phyloP scores from a whole-genome alignment of 768 basidiomycete genomes.

The Agrocybe chaxingu region DNA sequence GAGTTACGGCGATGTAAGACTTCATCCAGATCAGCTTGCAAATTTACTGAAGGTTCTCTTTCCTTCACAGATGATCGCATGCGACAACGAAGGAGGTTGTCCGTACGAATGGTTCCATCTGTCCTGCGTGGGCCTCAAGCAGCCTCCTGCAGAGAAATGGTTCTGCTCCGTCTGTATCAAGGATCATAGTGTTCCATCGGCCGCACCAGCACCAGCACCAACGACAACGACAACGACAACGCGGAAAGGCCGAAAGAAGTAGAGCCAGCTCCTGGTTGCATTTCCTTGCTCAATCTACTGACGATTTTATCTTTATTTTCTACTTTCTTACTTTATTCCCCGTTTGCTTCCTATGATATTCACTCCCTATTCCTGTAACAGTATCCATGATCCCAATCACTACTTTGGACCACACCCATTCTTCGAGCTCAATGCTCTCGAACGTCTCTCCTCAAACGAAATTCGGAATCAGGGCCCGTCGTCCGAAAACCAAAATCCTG shows the following conservation, averaged over 20 bases:
- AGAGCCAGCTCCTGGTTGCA: neutral
- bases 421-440: no score
- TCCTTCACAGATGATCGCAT: slow-evolving; percentile 59
- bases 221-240: neutral
- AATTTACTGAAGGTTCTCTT: neutral
- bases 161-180: slow-evolving; percentile 10
- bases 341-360: neutral
- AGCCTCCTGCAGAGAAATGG: slow-evolving; percentile 28
- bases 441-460: no score
- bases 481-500: no score
- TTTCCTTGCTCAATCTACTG: neutral
- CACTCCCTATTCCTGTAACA: neutral
- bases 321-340: no score
- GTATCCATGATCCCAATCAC: no score
- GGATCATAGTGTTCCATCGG: slow-evolving; percentile 1
- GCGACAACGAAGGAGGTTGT: slow-evolving; percentile 64
- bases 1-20: slow-evolving; percentile 47
- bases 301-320: neutral
- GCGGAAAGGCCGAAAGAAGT: slow-evolving; percentile 19
- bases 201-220: neutral
- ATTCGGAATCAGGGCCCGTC: no score
- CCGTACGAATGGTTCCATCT: slow-evolving; percentile 74
- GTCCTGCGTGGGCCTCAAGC: slow-evolving; percentile 53
- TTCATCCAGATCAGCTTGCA: neutral
- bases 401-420: no score